A percentile compares a stretch with the other conserved stretches of the same genome.
Evolutionary conservation across 2,329 filamentous ascomycete species (phyloP).

Genomic region (Fusarium sp.): DNA sequence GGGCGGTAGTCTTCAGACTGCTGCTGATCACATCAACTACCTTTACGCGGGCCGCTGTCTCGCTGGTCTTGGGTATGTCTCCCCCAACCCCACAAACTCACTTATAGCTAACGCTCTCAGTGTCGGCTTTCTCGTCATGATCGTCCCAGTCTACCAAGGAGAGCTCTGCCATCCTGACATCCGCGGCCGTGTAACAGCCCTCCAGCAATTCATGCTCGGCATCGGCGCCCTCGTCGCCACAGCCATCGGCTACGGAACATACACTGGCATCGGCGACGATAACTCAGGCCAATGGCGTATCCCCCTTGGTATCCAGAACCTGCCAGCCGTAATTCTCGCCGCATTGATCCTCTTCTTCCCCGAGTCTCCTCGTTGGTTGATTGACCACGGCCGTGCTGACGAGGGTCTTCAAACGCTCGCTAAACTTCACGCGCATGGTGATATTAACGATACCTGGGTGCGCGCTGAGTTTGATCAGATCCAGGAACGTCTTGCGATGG

Average conservation of each 20-base stretch:
- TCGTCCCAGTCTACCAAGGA: conserved; percentile 73
- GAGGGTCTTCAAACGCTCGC: conserved; percentile 73
- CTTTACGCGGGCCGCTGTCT: conserved; percentile 76
- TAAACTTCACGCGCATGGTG: conserved; percentile 73
- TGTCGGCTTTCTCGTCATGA: conserved; percentile 35
- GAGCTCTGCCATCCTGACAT: conserved; percentile 81
- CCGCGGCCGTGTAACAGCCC: conserved; percentile 74
- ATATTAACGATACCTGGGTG: conserved; percentile 73
- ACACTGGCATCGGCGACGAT: not conserved
- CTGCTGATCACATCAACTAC: conserved; percentile 65
- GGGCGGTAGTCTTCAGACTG: conserved; percentile 78
- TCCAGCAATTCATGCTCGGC: conserved; percentile 85
- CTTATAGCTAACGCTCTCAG: conserved; percentile 17
- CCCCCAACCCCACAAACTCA: not conserved
- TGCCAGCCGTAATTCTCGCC: conserved; percentile 27
- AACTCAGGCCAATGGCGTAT: conserved; percentile 34
- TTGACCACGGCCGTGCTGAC: conserved; percentile 72
- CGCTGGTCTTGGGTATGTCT: conserved; percentile 63
- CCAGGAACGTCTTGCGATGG: conserved; percentile 69
- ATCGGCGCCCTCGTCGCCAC: conserved; percentile 72
- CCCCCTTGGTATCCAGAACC: conserved; percentile 28
- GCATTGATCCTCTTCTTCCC: conserved; percentile 35
- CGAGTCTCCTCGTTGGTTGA: conserved; percentile 55
- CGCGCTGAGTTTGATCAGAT: conserved; percentile 77
- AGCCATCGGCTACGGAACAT: conserved; percentile 21